Evolutionary conservation across 257 asterid genomes (phyloP), one percentile per base, ranked within the genome.

Genomic region (Paraleonurus japonicus): DNA sequence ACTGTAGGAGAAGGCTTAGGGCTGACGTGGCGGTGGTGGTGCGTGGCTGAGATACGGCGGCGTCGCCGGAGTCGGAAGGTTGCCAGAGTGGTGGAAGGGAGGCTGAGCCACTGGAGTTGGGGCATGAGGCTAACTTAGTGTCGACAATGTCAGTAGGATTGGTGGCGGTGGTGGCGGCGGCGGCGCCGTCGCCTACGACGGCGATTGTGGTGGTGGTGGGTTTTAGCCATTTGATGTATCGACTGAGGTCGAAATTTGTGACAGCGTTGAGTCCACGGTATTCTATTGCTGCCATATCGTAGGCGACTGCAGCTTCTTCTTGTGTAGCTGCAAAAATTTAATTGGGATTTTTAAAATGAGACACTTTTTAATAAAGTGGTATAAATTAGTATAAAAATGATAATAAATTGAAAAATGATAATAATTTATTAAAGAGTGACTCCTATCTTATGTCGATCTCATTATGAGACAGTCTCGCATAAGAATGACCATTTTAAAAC

Each of bases 271-370:
- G 86, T 5, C 97, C 97, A 39, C 97, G 92, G 43, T 88, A 90
- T 65, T 90, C 97, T 5, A 90, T 88, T 1, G 97, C 97, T 12
- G 97, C 97, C 94, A 87, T 89, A 75, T 90, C 97, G 43, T 90
- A 90, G 51, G 96, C 97, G 16, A 89, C 74, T 9, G 97, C 97
- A 32, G 97, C 97, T 77, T 90, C 97, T 81, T 90, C 96, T 76
- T 90, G 97, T 9, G 97, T 90, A 16, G 96, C 97, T 90, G 75
- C 75, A 77, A 67, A n/a, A 2, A 13, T 17, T 69, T n/a, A 12
- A 33, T 35, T 7, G 20, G 13, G 0, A 12, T 39, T n/a, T n/a
- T n/a, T n/a, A n/a, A n/a, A n/a, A n/a, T n/a, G n/a, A n/a, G n/a
- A n/a, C n/a, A n/a, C n/a, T n/a, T n/a, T n/a, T n/a, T n/a, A n/a